Conservation (phyloP, 257 asterid species). For the Salvia splendens region DNA sequence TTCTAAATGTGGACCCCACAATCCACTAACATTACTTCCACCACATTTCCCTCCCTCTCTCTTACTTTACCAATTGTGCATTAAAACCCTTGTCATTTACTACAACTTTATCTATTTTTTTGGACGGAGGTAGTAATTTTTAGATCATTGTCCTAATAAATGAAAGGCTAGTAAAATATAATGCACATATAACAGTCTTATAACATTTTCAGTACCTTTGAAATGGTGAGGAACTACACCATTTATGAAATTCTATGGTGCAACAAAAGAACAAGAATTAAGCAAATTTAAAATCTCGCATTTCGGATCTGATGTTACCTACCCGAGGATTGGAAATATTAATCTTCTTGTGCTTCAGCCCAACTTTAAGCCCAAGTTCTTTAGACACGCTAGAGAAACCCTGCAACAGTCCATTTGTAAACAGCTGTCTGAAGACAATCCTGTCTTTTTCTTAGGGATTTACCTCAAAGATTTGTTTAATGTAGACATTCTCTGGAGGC, state of each 20-base stretch:
- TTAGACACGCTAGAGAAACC: constrained; percentile 78
- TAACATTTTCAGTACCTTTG: not conserved
- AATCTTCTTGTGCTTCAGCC: constrained; percentile 94
- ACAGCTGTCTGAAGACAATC: constrained; percentile 7
- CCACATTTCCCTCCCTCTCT: too few relatives aligned
- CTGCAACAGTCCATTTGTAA: constrained; percentile 48
- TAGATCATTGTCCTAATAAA: not conserved
- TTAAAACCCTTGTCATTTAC: too few relatives aligned
- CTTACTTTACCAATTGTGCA: too few relatives aligned
- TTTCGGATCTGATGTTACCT: constrained; percentile 39
- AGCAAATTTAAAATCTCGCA: constrained; percentile 9
- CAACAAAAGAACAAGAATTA: not conserved
- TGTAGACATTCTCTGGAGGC: constrained; percentile 82
- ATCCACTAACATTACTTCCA: too few relatives aligned
- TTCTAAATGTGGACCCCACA: too few relatives aligned
- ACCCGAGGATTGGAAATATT: constrained; percentile 96
- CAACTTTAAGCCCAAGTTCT: constrained; percentile 77
- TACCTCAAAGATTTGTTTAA: constrained; percentile 92
- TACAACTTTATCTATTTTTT: too few relatives aligned
- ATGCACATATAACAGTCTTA: not conserved
- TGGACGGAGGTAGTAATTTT: too few relatives aligned
- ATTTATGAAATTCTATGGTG: not conserved
- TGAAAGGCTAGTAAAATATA: not conserved
- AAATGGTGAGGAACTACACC: constrained; percentile 4
- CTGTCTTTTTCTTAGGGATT: constrained; percentile 2